These are phyloP conservation scores for Diaporthe batatas DNA, from an alignment of 2,329 filamentous ascomycete genomes.

Conservation along the genomic window DNA sequence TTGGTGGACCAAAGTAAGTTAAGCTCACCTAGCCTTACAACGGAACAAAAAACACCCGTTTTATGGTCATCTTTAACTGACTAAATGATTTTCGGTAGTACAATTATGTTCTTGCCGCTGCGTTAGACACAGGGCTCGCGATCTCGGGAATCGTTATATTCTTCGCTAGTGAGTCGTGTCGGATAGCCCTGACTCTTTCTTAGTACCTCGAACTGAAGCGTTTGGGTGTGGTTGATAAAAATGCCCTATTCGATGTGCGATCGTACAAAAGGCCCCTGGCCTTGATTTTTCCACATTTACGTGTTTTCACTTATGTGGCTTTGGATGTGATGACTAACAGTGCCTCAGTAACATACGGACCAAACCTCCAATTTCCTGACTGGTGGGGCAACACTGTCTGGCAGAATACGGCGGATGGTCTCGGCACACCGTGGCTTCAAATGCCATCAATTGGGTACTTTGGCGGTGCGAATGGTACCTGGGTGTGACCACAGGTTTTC, in stretches of 20 bases:
- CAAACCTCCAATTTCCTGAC: slow-evolving; percentile 50
- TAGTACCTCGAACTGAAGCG: neutral
- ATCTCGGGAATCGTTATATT: slow-evolving; percentile 53
- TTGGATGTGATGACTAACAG: neutral
- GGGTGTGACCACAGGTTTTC: slow-evolving; percentile 44
- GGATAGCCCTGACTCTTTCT: neutral
- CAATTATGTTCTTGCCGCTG: slow-evolving; percentile 54
- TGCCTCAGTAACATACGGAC: slow-evolving; percentile 49
- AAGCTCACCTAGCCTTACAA: neutral
- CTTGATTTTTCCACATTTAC: too few relatives aligned
- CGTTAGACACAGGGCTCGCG: slow-evolving; percentile 51
- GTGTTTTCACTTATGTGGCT: too few relatives aligned
- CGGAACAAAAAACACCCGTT: neutral
- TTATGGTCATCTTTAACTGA: neutral
- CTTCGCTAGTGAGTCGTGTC: slow-evolving; percentile 46
- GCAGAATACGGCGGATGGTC: slow-evolving; percentile 52
- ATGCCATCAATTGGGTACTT: slow-evolving; percentile 52
- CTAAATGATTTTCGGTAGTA: slow-evolving; percentile 48
- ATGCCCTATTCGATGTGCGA: too few relatives aligned
- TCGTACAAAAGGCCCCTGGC: neutral
- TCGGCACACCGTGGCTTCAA: slow-evolving; percentile 49
- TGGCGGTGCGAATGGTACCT: slow-evolving; percentile 51
- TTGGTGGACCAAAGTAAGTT: slow-evolving; percentile 55
- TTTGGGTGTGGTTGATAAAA: neutral
- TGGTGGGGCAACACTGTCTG: slow-evolving; percentile 55